Evolutionary conservation across 2,329 filamentous ascomycete species (phyloP), one percentile per base, ranked within the genome.

Genomic region (Pseudogymnoascus sp.): DNA sequence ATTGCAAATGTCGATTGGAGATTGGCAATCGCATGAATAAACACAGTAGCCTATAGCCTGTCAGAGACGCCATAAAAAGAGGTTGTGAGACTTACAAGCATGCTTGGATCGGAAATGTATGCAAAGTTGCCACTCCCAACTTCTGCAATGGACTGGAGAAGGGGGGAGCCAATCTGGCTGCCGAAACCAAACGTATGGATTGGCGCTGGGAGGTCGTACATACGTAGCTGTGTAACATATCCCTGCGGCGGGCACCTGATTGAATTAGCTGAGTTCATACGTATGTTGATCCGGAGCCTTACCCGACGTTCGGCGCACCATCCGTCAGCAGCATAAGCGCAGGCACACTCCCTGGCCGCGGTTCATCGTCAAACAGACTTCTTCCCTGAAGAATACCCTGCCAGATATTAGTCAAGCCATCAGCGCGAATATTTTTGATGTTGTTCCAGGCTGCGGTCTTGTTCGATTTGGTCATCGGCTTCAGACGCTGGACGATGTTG

Each of bases 21-120:
- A 67, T 87, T 85, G 16, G 85, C 84, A 1, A 86, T 78, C 1
- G 85, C 83, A 68, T 87, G 83, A 2, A 86, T 78, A 65, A 87
- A 86, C 3, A 85, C 83, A 2, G 85, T 87, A 2, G 51, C 48
- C 45, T 51, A 28, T 7, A 25, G 2, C 7, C 45, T 28, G 45
- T 51, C 23, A 51, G 45, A 51, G 13, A 28, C 14, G 23, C 16
- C 23, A 10, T 28, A 8, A 51, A 51, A 8, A 5, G 6, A 14
- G 45, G 6, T n/a, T 16, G 13, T 0, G 23, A 28, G 45, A 28
- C 45, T 51, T 51, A 82, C 82, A 65, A 87, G 82, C 83, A 87
- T 86, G 65, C 83, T 82, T 0, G 82, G 79, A 63, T 87, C 84
- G 0, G 84, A 81, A 16, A 87, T 87, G 67, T 86, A 87, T 7